A percentile compares a stretch with the other conserved stretches of the same genome.
Conservation (phyloP, 106 monocot genomes). For the Acorus calamus region DNA sequence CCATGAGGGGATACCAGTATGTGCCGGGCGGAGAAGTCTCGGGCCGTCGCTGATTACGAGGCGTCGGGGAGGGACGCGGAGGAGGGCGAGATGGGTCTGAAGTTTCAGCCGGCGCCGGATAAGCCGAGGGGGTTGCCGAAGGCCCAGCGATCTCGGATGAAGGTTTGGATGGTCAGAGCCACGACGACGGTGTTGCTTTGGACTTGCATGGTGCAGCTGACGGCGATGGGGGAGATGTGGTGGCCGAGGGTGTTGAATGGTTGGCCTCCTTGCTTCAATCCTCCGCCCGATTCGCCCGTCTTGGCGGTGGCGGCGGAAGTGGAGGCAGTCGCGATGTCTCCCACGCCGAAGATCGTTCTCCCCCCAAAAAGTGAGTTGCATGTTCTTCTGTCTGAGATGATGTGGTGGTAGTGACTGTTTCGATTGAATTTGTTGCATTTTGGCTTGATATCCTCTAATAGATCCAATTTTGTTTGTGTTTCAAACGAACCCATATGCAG, state of each 20-base stretch:
- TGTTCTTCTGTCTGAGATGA: too few relatives aligned
- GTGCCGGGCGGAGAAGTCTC: constrained; percentile 12
- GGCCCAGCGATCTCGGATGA: constrained; percentile 43
- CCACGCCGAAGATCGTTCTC: constrained; percentile 3
- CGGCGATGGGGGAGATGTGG: constrained; percentile 70
- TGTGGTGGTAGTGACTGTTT: neutral
- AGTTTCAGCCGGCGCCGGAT: neutral
- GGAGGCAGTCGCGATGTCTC: too few relatives aligned
- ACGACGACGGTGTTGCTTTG: constrained; percentile 65
- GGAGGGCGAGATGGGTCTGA: too few relatives aligned
- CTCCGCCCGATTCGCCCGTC: too few relatives aligned
- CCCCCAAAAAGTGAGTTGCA: constrained; percentile 28
- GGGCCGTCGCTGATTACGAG: neutral
- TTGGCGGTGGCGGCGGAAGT: too few relatives aligned
- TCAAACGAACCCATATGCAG: too few relatives aligned
- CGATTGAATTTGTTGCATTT: too few relatives aligned
- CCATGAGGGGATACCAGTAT: neutral
- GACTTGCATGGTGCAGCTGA: constrained; percentile 85
- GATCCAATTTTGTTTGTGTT: too few relatives aligned
- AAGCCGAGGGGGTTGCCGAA: constrained; percentile 11
- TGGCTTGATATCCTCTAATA: too few relatives aligned
- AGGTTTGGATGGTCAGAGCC: constrained; percentile 66
- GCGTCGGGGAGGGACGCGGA: constrained; percentile 1
- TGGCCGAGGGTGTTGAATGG: constrained; percentile 61
- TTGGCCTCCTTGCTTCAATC: constrained; percentile 56